A percentile compares a stretch with the other conserved stretches of the same genome.
Conservation (phyloP, 495 filamentous ascomycete genomes). For the Durotheca rogersii region DNA sequence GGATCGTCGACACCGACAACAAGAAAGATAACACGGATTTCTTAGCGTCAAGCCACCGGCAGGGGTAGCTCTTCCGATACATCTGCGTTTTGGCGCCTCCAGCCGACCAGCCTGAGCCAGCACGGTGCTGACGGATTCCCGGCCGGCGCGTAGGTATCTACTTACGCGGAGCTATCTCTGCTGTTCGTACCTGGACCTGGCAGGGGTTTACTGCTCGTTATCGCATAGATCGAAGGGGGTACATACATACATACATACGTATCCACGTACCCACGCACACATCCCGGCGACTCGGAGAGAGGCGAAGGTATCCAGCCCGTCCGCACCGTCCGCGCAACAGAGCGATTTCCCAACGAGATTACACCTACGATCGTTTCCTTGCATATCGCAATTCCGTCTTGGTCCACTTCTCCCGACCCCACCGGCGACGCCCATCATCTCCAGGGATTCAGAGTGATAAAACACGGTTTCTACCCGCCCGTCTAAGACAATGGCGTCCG, state of each 20-base stretch:
- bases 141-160: constrained; percentile 16
- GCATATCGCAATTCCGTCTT: constrained; percentile 29
- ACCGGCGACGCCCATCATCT: constrained; percentile 19
- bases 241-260: constrained; percentile 3
- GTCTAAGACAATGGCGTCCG: constrained; percentile 35
- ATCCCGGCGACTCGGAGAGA: no score
- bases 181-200: background rate
- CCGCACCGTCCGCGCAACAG: no score
- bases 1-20: constrained; percentile 1
- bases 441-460: constrained; percentile 30
- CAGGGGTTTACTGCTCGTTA: constrained; percentile 26
- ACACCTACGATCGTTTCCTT: constrained; percentile 30
- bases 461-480: constrained; percentile 17
- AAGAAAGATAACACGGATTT: background rate
- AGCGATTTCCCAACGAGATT: constrained; percentile 19
- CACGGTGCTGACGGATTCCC: constrained; percentile 11
- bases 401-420: constrained; percentile 32
- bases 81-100: background rate
- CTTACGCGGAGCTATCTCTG: no score
- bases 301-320: no score
- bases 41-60: background rate
- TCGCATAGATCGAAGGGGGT: constrained; percentile 20
- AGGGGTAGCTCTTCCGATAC: background rate
- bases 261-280: no score
- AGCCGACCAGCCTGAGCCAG: no score